phyloP scores from a whole-genome alignment of 2,329 filamentous ascomycete species.

The Trichoderma cornu-damae region DNA sequence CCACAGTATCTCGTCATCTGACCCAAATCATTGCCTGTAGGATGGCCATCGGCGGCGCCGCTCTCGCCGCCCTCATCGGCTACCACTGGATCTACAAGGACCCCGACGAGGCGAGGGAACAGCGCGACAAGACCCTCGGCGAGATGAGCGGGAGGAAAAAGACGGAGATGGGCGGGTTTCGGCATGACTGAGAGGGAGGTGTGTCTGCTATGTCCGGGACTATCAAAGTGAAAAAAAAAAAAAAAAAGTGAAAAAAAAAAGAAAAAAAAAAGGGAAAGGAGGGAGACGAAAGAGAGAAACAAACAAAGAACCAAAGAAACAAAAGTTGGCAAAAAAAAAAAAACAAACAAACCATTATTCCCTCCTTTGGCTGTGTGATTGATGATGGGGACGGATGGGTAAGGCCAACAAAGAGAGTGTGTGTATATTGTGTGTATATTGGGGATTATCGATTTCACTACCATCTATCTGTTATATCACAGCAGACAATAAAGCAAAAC shows the following conservation, averaged over 20 bases:
- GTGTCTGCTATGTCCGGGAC: conserved; percentile 5
- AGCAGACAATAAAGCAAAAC: neutral
- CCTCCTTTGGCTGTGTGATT: neutral
- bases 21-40: conserved; percentile 20
- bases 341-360: neutral
- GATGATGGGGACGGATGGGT: neutral
- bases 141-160: conserved; percentile 31
- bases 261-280: neutral
- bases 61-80: conserved; percentile 25
- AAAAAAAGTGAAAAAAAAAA: neutral
- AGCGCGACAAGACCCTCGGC: conserved; percentile 23
- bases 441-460: too few species aligned
- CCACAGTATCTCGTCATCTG: neutral
- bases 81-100: conserved; percentile 29
- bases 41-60: conserved; percentile 29
- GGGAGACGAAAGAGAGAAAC: neutral
- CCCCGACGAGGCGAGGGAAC: conserved; percentile 17
- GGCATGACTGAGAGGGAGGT: conserved; percentile 24
- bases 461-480: too few species aligned
- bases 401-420: neutral
- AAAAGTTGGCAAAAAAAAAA: too few species aligned
- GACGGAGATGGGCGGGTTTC: conserved; percentile 29
- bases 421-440: neutral
- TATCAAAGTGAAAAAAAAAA: neutral
- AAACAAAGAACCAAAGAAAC: too few species aligned